phyloP scores from a whole-genome alignment of 2,329 filamentous ascomycete species.

The Ophiostoma quercus region DNA sequence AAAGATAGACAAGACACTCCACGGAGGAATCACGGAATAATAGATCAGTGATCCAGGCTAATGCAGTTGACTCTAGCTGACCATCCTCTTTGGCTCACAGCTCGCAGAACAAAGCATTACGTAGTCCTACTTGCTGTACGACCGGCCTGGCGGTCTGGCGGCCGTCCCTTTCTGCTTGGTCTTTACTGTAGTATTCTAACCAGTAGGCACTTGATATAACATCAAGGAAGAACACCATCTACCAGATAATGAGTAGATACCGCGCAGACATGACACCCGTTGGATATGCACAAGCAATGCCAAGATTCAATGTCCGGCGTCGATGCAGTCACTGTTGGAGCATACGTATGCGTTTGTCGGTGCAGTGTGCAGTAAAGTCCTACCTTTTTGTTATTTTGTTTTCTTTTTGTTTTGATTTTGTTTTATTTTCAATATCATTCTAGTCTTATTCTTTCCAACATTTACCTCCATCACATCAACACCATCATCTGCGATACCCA shows the following conservation, averaged over 20 bases:
- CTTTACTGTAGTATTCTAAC: background rate
- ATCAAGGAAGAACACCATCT: too few species aligned
- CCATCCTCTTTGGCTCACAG: background rate
- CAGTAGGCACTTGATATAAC: background rate
- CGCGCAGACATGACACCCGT: background rate
- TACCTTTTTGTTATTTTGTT: background rate
- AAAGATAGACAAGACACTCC: background rate
- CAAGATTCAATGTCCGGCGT: slow-evolving; percentile 4
- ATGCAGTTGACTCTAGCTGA: background rate
- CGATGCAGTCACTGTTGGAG: background rate
- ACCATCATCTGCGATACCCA: background rate
- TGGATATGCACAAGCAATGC: background rate
- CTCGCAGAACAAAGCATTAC: background rate
- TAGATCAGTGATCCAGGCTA: background rate
- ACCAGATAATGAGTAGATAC: background rate
- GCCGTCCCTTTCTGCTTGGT: background rate
- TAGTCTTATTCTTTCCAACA: background rate
- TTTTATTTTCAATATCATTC: background rate
- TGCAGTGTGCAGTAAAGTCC: background rate
- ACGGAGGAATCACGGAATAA: background rate
- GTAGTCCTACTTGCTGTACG: background rate
- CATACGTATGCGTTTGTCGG: slow-evolving; percentile 3
- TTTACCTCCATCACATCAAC: background rate
- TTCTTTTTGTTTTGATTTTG: background rate
- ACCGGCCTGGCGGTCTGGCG: background rate